Base-by-base conservation (phyloP, 2,329 filamentous ascomycete genomes). In the Trichoderma pleuroti region DNA sequence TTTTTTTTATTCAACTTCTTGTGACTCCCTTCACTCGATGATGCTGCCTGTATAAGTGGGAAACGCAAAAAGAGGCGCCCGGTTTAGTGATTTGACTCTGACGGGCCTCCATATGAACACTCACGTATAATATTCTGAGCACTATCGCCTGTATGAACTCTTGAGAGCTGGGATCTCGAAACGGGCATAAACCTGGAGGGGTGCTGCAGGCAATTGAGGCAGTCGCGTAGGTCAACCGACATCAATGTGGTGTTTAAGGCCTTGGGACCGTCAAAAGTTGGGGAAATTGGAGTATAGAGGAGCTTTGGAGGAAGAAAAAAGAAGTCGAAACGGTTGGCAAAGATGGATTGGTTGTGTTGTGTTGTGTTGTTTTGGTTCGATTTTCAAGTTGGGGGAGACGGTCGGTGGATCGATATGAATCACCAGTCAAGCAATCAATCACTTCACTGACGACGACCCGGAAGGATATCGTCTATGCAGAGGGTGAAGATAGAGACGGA, bases 211-310 rank as follows among this genome's bases (percentile, higher is more conserved):
- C 86, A 87, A 74, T 87, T 83, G 78, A 87, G 84, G 79, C 84
- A 85, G 77, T 82, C 83, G 75, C 85, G 85, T 75, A 85, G 78
- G 81, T 87, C 85, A 86, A 86, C 84, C 85, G 86, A 87, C 86
- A 87, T 87, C 85, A 87, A 86, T 84, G 76, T 85, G 77, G 83
- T 79, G 74, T 81, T 73, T 75, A 76, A 76, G 70, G 68, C 36
- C 62, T 16, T 26, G 28, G 52, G 52, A 49, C 70, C 70, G 70
- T 71, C 36, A 59, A 59, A 59, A 59, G 5, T 67, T 30, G n/a
- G 36, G 36, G 26, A 46, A 28, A 52, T 71, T 32, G 46, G 21
- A 69, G 49, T 67, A n/a, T 30, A 11, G 18, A 12, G 32, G n/a
- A 9, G n/a, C 11, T 26, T 26, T 5, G 26, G 28, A 24, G 12